Evolutionary conservation across 805 yeast species (phyloP), one percentile per base, ranked within the genome.

Genomic region (Starmera pachycereana): DNA sequence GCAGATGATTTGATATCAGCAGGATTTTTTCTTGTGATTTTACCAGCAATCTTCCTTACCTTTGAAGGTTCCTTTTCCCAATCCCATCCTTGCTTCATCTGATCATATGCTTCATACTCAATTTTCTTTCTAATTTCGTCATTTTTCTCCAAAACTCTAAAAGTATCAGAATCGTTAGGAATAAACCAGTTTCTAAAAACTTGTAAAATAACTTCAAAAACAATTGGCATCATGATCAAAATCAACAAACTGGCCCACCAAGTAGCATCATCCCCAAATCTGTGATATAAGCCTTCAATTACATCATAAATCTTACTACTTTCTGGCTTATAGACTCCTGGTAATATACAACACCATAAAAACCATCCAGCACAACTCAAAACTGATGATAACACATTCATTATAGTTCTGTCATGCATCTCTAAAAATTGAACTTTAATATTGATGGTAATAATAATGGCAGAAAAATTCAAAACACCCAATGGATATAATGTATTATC

Each of bases 171-270:
- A 49, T 89, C 96, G 1, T 73, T 74, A 0, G 94, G 87, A 45
- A 62, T 56, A 18, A 84, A 43, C 55, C 74, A 68, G 25, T 65
- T 66, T 46, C 78, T 72, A 35, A 78, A 49, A 1, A 79, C 70
- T 46, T 81, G 78, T 39, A 77, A 56, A 6, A 81, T 53, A 32
- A 84, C 59, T 55, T 92, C 97, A 43, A 83, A 62, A 32, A 78
- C 58, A 12, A 84, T 48, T 3, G 90, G 82, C 39, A 85, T 64
- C 0, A 74, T 61, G 1, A 68, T 57, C 14, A 83, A 55, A 2
- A 78, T 68, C 28, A 86, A 53, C 29, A 84, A 61, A 0, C 86
- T 60, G 1, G 86, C 85, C 97, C 97, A 92, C 76, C 88, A 90
- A 1, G 84, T 70, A n/a, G 67, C 57, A 54, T 92, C 97, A 16